A percentile compares a stretch with the other conserved stretches of the same genome.
phyloP scores from a whole-genome alignment of 306 rosid genomes.

The Prunus mira region DNA sequence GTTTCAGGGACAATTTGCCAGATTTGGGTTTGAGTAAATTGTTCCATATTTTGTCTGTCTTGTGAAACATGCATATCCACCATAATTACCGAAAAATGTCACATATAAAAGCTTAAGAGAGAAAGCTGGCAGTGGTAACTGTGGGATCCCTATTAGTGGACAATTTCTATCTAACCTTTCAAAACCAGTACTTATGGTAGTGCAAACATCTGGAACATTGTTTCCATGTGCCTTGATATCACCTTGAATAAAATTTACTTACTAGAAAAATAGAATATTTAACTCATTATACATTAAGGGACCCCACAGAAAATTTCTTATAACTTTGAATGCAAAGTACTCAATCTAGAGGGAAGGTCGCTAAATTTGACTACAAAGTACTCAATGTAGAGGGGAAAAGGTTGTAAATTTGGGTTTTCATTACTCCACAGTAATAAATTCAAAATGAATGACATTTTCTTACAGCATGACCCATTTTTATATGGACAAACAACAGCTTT shows the following conservation, averaged over 20 bases:
- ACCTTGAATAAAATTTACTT: not conserved
- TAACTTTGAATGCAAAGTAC: not conserved
- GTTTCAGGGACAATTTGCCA: no score
- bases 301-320: not conserved
- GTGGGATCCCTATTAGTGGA: not conserved
- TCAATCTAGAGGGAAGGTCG: not conserved
- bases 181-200: not conserved
- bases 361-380: not conserved
- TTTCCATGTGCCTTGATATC: not conserved
- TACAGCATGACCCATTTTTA: not conserved
- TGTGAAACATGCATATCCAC: not conserved
- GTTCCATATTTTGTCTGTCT: no score
- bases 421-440: not conserved
- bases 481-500: not conserved
- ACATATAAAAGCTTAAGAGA: not conserved
- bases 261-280: not conserved
- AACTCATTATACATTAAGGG: not conserved
- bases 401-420: not conserved
- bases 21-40: not conserved
- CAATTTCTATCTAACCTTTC: not conserved
- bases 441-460: not conserved
- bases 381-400: not conserved
- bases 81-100: not conserved
- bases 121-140: no score
- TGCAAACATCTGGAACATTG: not conserved